Base-by-base conservation (phyloP, 495 filamentous ascomycete genomes). In the Platismatia glauca region DNA sequence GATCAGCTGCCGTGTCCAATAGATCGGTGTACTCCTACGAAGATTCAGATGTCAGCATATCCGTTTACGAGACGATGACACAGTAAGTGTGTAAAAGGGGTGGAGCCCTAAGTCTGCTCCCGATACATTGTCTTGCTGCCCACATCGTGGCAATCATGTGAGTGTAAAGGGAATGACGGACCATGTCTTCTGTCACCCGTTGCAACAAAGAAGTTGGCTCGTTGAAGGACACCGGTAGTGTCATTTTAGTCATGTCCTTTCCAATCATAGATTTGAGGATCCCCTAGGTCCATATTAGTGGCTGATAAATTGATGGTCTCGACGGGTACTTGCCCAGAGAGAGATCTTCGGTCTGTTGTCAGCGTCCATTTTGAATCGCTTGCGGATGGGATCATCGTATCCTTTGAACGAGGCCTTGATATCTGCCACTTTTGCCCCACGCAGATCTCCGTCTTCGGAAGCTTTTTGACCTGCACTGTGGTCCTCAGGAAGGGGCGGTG, bases 221-320 rank as follows among this genome's bases (percentile, higher is more conserved):
- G 72, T 98, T 98, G 78, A 98, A 98, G 15, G 94, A 96, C 7
- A 98, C 94, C 0, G 94, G 94, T 7, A 98, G 80, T 4, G 94
- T 98, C 94, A 98, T 97, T 77, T 91, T 97, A 24, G 94, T 98
- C 94, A 98, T 97, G 71, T 98, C 94, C 72, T 97, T 98, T 61
- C 94, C 94, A 69, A 98, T 96, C 94, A 98, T 98, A 46, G 94
- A 98, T 78, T 97, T 97, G 56, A 98, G 75, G 65, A 98, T 96
- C 62, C 88, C 86, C 93, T 97, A 64, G 59, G n/a, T 15, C 27
- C 22, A 44, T 37, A 63, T 78, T 63, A 76, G 75, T 33, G 62
- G 24, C 64, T 31, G 50, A 60, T 58, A 18, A 57, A 43, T 13
- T 43, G 52, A 4, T 15, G 55, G 29, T 22, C 50, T n/a, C n/a